These are phyloP conservation scores for Trifolium pratense DNA, from an alignment of 306 rosid genomes.

Conservation along the genomic window DNA sequence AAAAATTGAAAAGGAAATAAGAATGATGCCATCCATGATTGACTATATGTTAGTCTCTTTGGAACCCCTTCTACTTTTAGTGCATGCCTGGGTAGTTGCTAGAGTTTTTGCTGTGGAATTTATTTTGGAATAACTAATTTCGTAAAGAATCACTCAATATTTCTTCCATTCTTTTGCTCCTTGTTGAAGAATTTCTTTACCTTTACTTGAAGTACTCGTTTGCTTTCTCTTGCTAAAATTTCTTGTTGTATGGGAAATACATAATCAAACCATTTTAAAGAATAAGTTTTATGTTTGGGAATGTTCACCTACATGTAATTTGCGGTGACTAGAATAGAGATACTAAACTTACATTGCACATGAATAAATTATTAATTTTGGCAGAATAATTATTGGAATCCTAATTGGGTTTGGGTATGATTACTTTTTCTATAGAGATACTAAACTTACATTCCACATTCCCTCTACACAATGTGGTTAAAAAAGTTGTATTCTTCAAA, in stretches of 20 bases:
- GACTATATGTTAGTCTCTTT: not conserved
- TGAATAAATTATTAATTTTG: not conserved
- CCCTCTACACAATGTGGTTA: not conserved
- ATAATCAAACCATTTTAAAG: constrained; percentile 1
- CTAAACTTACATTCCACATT: too few relatives aligned
- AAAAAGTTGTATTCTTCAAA: not conserved
- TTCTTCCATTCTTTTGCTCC: constrained; percentile 2
- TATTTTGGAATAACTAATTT: constrained; percentile 13
- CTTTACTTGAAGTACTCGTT: not conserved
- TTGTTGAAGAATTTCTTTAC: constrained; percentile 6
- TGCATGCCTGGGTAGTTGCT: constrained; percentile 7
- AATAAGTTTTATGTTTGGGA: constrained; percentile 23
- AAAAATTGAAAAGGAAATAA: not conserved
- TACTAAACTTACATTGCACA: not conserved
- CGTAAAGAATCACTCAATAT: not conserved
- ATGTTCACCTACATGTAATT: constrained; percentile 1
- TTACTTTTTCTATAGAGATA: constrained; percentile 6
- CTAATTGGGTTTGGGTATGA: not conserved
- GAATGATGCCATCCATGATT: not conserved
- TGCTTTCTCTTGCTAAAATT: constrained; percentile 4
- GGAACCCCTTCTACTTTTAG: not conserved
- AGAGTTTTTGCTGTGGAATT: constrained; percentile 4
- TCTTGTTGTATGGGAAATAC: not conserved
- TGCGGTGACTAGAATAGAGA: constrained; percentile 13
- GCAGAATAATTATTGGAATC: not conserved